Evolutionary conservation across 805 yeast genomes (phyloP).

Genomic region (Jamesozyma gamospora): DNA sequence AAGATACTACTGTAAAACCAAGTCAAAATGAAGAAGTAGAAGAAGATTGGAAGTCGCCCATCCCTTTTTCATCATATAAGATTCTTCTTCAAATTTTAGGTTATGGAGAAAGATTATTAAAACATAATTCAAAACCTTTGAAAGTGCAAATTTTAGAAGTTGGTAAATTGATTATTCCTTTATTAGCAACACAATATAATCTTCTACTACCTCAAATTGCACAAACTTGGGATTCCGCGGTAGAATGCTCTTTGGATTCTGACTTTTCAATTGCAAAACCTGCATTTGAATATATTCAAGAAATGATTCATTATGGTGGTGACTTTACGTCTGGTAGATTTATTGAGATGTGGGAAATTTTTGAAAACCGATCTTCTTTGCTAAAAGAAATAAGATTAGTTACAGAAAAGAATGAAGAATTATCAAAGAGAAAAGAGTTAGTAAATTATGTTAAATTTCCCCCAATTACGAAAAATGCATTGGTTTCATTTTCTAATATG

Average conservation of each 20-base stretch:
- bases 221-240: conserved; percentile 22
- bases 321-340: conserved; percentile 24
- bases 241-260: conserved; percentile 10
- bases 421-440: neutral
- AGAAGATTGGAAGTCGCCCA: conserved; percentile 55
- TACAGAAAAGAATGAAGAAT: neutral
- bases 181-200: conserved; percentile 39
- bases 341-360: conserved; percentile 20
- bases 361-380: conserved; percentile 10
- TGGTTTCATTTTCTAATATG: conserved; percentile 14
- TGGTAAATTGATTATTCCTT: conserved; percentile 35
- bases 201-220: conserved; percentile 27
- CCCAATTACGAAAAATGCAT: conserved; percentile 15
- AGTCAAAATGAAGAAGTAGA: conserved; percentile 9
- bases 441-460: conserved; percentile 11
- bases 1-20: conserved; percentile 12
- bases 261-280: conserved; percentile 19
- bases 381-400: conserved; percentile 7
- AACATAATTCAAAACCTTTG: conserved; percentile 54
- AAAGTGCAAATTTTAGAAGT: conserved; percentile 48
- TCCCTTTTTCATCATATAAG: conserved; percentile 52
- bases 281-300: conserved; percentile 16
- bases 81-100: conserved; percentile 50
- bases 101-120: conserved; percentile 60
- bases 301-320: conserved; percentile 16